Base-by-base conservation (phyloP, 306 rosid species). In the Cicer yamashitae region DNA sequence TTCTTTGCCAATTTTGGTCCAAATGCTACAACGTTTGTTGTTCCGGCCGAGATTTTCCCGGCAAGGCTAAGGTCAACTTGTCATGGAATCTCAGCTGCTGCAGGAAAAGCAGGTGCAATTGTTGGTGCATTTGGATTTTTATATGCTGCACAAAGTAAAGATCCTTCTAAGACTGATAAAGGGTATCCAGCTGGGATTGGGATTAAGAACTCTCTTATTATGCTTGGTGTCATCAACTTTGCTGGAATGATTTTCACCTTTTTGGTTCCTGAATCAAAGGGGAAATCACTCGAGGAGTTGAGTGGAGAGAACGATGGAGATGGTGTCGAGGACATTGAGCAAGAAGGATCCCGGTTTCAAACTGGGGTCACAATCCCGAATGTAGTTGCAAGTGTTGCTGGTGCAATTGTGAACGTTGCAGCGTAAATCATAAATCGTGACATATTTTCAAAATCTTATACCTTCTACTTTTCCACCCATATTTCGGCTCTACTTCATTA, bases 81-180 rank as follows among this genome's bases (percentile, higher is more conserved):
- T 52, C 97, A 92, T 38, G 97, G 96, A 3, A 88, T 92, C 45
- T 92, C 97, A 0, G 96, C 97, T 0, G 97, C 96, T 1, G 79
- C 91, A 0, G 96, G 97, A n/a, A 92, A 92, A 60, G 96, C 93
- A 8, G 97, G 97, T n/a, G 97, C 97, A 0, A 90, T 92, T 1
- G 73, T 92, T 0, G 97, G 97, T 1, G 97, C 96, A 8, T 87
- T 92, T 34, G 97, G 97, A 5, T 92, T 92, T 75, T 81, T 92
- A 63, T 90, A 90, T 50, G 93, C 96, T 3, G 87, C 96, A 10
- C 96, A 92, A 15, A 81, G 14, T 70, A 82, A 39, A 52, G 45
- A 90, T 68, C 73, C 74, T 11, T 0, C 13, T 0, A 40, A 83
- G 62, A 70, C 85, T 2, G 97, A 90, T 2, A 57, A 82, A 13